Evolutionary conservation across 1,284 basidiomycete species (phyloP).

Genomic region (Paramarasmius palmivorus): DNA sequence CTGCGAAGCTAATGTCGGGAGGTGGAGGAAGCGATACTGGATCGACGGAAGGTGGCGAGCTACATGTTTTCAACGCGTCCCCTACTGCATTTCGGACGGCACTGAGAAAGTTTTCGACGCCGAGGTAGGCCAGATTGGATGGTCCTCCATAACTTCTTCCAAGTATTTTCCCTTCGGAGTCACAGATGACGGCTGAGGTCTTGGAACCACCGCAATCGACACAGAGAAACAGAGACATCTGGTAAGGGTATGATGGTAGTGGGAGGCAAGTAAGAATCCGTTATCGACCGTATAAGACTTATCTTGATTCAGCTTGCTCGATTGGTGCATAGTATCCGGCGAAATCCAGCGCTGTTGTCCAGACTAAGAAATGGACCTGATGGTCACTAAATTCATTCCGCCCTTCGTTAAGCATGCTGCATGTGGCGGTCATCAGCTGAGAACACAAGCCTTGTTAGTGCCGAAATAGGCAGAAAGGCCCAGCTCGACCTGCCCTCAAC

Average conservation of each 20-base stretch:
- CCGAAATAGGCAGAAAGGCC: too few species aligned
- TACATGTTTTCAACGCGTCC: constrained; percentile 50
- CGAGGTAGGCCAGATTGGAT: constrained; percentile 68
- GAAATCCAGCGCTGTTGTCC: too few species aligned
- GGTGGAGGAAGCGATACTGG: constrained; percentile 41
- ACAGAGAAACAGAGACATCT: constrained; percentile 68
- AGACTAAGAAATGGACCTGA: too few species aligned
- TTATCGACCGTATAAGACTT: background rate
- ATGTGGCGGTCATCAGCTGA: background rate
- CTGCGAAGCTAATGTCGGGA: constrained; percentile 45
- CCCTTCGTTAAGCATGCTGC: too few species aligned
- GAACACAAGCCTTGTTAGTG: background rate
- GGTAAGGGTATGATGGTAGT: background rate
- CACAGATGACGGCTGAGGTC: constrained; percentile 68
- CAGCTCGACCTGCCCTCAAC: constrained; percentile 16
- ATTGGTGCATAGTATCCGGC: too few species aligned
- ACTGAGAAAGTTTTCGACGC: constrained; percentile 44
- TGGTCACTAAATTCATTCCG: too few species aligned
- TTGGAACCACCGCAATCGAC: constrained; percentile 85
- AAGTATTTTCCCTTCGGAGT: constrained; percentile 54
- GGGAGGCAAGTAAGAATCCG: background rate
- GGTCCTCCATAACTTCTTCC: constrained; percentile 66
- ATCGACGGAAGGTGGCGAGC: constrained; percentile 31
- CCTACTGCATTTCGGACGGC: constrained; percentile 51
- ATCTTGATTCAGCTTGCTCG: too few species aligned